Evolutionary conservation across 2,329 filamentous ascomycete species (phyloP).

Genomic region (Colletotrichum agaves): DNA sequence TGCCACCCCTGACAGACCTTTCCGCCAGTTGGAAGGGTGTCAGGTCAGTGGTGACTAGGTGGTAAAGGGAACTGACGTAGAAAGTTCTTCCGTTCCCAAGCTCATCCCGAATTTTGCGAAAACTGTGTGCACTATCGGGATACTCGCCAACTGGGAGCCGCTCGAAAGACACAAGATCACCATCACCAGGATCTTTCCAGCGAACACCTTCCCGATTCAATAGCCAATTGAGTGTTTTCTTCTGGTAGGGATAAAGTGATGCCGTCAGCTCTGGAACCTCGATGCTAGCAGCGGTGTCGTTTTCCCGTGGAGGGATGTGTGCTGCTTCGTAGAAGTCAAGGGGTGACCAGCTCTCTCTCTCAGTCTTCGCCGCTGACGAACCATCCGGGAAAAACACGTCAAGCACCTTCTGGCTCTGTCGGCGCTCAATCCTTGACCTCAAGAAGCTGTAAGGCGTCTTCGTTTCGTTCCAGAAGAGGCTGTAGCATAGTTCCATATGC

Average conservation of each 20-base stretch:
- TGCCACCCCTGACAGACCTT: constrained; percentile 64
- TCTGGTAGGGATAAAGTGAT: constrained; percentile 77
- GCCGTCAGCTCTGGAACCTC: constrained; percentile 58
- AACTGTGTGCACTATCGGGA: constrained; percentile 28
- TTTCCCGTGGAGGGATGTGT: constrained; percentile 64
- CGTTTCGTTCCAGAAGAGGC: constrained; percentile 57
- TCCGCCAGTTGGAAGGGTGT: constrained; percentile 55
- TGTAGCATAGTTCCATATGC: constrained; percentile 46
- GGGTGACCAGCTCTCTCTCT: constrained; percentile 51
- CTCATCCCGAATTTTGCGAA: constrained; percentile 12
- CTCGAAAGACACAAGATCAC: constrained; percentile 37
- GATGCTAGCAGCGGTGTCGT: constrained; percentile 51
- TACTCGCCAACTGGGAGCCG: constrained; percentile 19
- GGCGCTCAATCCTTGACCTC: constrained; percentile 45
- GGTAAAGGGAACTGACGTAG: constrained; percentile 72
- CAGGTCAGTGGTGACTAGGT: constrained; percentile 64
- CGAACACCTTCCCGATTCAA: constrained; percentile 71
- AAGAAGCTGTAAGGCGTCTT: constrained; percentile 45
- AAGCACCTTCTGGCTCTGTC: constrained; percentile 49
- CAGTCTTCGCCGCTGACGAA: constrained; percentile 40
- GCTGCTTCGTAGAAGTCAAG: constrained; percentile 77
- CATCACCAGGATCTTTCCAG: constrained; percentile 49
- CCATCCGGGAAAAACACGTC: constrained; percentile 48
- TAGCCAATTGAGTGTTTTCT: constrained; percentile 76
- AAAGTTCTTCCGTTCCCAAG: constrained; percentile 44